phyloP scores from a whole-genome alignment of 192 early-diverging fungal genomes.

The Coemansia sp. region DNA sequence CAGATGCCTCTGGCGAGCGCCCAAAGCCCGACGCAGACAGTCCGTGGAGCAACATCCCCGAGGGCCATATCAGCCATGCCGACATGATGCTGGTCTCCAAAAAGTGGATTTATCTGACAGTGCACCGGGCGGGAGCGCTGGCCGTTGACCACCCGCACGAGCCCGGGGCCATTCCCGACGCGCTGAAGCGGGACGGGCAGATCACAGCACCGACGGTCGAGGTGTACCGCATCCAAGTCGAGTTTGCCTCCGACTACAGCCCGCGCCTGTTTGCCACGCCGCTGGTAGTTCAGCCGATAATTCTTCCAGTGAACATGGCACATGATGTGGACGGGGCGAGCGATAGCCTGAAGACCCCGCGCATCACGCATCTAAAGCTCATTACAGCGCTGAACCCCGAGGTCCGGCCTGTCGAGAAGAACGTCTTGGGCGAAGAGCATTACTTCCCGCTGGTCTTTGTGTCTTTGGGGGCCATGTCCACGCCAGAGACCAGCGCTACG shows the following conservation, averaged over 20 bases:
- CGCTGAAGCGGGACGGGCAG: constrained; percentile 15
- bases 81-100: constrained; percentile 51
- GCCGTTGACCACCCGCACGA: constrained; percentile 35
- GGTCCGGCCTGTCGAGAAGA: constrained; percentile 32
- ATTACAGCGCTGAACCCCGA: constrained; percentile 48
- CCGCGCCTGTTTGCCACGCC: constrained; percentile 46
- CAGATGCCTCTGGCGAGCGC: neutral
- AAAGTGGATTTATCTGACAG: constrained; percentile 46
- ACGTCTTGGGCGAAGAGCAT: constrained; percentile 41
- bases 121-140: constrained; percentile 33
- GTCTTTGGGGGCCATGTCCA: constrained; percentile 12
- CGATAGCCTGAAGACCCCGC: constrained; percentile 6
- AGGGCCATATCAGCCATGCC: constrained; percentile 41
- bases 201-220: constrained; percentile 39
- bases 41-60: constrained; percentile 44
- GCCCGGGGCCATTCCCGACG: constrained; percentile 27
- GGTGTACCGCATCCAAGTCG: constrained; percentile 44
- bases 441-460: constrained; percentile 45
- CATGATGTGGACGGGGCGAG: neutral
- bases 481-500: constrained; percentile 13
- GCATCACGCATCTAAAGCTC: constrained; percentile 41
- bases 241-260: constrained; percentile 48
- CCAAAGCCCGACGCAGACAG: constrained; percentile 1
- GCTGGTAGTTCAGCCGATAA: constrained; percentile 40
- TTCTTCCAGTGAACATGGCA: constrained; percentile 10